Evolutionary conservation across 345 rosid species (phyloP), one percentile per base, ranked within the genome.

Genomic region (Kernera saxatilis): DNA sequence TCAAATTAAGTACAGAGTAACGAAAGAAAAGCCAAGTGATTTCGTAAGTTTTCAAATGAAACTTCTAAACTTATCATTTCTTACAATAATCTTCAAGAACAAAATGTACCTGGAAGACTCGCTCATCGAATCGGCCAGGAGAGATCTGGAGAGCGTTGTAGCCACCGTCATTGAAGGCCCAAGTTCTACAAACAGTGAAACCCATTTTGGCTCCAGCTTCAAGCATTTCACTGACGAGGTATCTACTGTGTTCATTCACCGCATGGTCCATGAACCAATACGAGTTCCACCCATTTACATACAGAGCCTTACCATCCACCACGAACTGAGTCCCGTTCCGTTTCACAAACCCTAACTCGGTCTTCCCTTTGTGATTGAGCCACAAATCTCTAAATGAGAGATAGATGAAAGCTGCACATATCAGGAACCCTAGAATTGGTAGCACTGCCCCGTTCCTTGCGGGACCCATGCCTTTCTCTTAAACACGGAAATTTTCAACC

Each of bases 151-250:
- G 92, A 33, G 95, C 91, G 67, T 91, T 85, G 77, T 88, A 83
- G 62, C 81, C 88, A 49, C 97, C 97, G 70, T 91, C 97, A 80
- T 82, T 88, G 73, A 91, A 91, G 5, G 97, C 97, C 97, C 97
- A 91, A 45, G 92, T 84, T 71, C 97, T 63, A 69, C 97, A 91
- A 37, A 91, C 89, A 14, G 95, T 86, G 69, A 91, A 82, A 60
- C 97, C 97, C 95, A 91, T 87, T 74, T 82, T 84, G 25, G 92
- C 77, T 14, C 88, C 95, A 39, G 87, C 83, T 53, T 81, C 77
- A 52, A 91, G 80, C 86, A 91, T 85, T 63, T 75, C 81, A 55
- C 79, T 75, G 40, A 87, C 83, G 74, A 82, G 86, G 14, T 78
- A 74, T 51, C 77, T 81, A 69, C 86, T 81, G 30, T 82, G 77